phyloP scores from a whole-genome alignment of 768 basidiomycete species.

The Mycena indigotica region DNA sequence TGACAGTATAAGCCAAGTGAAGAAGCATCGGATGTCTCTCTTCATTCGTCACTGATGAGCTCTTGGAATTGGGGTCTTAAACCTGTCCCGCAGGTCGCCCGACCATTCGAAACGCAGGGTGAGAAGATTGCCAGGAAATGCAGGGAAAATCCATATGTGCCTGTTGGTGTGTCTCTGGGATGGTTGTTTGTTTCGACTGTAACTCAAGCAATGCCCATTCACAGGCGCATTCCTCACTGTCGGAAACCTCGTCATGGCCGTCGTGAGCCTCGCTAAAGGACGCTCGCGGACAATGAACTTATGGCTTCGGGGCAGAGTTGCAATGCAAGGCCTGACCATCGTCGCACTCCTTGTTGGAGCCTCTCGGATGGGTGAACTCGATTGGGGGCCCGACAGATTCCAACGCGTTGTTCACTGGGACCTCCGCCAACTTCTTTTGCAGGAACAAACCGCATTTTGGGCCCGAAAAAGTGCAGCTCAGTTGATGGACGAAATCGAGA shows the following conservation, averaged over 20 bases:
- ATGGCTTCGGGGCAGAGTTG: slow-evolving; percentile 61
- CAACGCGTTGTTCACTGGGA: slow-evolving; percentile 24
- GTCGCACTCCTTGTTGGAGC: slow-evolving; percentile 46
- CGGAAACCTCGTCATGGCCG: slow-evolving; percentile 56
- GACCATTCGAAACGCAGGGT: slow-evolving; percentile 38
- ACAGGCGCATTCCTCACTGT: slow-evolving; percentile 50
- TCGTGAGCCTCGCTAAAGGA: slow-evolving; percentile 50
- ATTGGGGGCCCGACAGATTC: slow-evolving; percentile 23
- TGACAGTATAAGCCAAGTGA: not conserved
- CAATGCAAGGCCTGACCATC: slow-evolving; percentile 59
- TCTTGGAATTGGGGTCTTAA: slow-evolving; percentile 22
- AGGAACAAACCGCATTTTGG: slow-evolving; percentile 21
- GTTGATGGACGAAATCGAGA: slow-evolving; percentile 16
- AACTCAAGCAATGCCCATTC: not conserved
- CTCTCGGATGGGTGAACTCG: slow-evolving; percentile 22
- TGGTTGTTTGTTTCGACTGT: too few species aligned
- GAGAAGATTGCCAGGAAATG: slow-evolving; percentile 48
- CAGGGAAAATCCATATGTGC: slow-evolving; percentile 61
- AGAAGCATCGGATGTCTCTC: not conserved
- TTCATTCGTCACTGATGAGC: slow-evolving; percentile 7
- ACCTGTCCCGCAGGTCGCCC: slow-evolving; percentile 17
- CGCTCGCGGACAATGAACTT: slow-evolving; percentile 51
- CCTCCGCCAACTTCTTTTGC: slow-evolving; percentile 21
- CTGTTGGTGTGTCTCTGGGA: slow-evolving; percentile 46
- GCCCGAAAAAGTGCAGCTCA: slow-evolving; percentile 20